Conservation (phyloP, 345 rosid genomes). For the Durio zibethinus region DNA sequence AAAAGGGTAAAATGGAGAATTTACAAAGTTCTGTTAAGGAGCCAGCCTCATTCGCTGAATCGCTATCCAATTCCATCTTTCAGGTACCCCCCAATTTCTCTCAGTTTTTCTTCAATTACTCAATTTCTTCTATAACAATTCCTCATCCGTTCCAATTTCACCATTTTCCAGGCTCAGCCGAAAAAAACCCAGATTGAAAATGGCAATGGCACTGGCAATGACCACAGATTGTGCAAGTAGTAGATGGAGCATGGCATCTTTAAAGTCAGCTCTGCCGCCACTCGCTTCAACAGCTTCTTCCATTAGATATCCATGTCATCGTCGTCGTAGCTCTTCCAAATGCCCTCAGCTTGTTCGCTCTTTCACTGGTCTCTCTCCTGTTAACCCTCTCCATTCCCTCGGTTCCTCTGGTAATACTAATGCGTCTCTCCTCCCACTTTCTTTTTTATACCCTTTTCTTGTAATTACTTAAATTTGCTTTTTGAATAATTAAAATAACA, state of each 20-base stretch:
- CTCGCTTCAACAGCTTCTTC: conserved; percentile 26
- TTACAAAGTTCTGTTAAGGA: background rate
- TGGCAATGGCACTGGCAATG: conserved; percentile 39
- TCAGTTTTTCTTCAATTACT: background rate
- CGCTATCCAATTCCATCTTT: background rate
- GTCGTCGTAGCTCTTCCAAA: conserved; percentile 20
- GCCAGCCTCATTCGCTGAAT: background rate
- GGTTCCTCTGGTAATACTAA: conserved; percentile 45
- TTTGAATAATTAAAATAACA: background rate
- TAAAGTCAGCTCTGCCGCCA: conserved; percentile 68
- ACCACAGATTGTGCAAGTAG: conserved; percentile 30
- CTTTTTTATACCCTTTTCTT: background rate
- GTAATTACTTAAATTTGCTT: background rate
- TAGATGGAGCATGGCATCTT: conserved; percentile 66
- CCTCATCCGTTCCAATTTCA: conserved; percentile 22
- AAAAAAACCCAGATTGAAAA: conserved; percentile 3
- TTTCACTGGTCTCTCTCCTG: conserved; percentile 48
- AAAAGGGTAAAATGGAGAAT: background rate
- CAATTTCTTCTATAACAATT: background rate
- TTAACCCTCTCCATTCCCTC: conserved; percentile 48
- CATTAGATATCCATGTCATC: conserved; percentile 29
- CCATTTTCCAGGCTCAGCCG: background rate
- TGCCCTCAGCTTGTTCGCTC: conserved; percentile 33
- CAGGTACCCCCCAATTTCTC: background rate
- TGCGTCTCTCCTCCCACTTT: background rate